phyloP scores from a whole-genome alignment of 1,284 basidiomycete genomes.

The Marasmius fiardii region DNA sequence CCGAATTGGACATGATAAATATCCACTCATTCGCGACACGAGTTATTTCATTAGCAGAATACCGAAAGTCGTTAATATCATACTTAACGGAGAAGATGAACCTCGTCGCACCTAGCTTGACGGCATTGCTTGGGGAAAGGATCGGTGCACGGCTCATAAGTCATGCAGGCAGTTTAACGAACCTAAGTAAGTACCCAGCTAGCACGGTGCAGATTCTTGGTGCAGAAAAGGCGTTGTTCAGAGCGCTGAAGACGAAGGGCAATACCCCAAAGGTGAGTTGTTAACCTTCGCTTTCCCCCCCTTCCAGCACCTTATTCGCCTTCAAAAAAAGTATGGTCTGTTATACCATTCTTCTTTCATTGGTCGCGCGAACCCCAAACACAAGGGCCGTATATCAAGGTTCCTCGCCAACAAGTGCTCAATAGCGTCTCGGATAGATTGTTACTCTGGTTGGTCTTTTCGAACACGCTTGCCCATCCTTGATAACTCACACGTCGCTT shows the following conservation, averaged over 20 bases:
- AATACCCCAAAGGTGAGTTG: slow-evolving; percentile 89
- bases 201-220: slow-evolving; percentile 98
- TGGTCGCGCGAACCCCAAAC: slow-evolving; percentile 90
- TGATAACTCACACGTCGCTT: slow-evolving; percentile 2
- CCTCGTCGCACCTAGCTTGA: slow-evolving; percentile 92
- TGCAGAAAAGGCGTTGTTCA: slow-evolving; percentile 97
- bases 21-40: slow-evolving; percentile 91
- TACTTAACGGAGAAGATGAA: slow-evolving; percentile 99
- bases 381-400: slow-evolving; percentile 97
- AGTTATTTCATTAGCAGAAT: slow-evolving; percentile 90
- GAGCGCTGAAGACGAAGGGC: slow-evolving; percentile 97
- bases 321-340: slow-evolving; percentile 72
- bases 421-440: slow-evolving; percentile 97
- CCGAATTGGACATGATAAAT: slow-evolving; percentile 95
- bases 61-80: slow-evolving; percentile 87
- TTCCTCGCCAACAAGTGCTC: slow-evolving; percentile 99
- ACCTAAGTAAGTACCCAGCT: slow-evolving; percentile 97
- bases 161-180: slow-evolving; percentile 96
- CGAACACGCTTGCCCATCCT: slow-evolving; percentile 1
- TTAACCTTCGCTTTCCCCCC: slow-evolving; percentile 4
- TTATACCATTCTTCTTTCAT: slow-evolving; percentile 96
- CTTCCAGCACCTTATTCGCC: slow-evolving; percentile 5
- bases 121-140: slow-evolving; percentile 92
- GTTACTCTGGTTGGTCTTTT: slow-evolving; percentile 87
- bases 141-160: slow-evolving; percentile 95